Base-by-base conservation (phyloP, 805 yeast species). In the Metschnikowia cerradonensis region DNA sequence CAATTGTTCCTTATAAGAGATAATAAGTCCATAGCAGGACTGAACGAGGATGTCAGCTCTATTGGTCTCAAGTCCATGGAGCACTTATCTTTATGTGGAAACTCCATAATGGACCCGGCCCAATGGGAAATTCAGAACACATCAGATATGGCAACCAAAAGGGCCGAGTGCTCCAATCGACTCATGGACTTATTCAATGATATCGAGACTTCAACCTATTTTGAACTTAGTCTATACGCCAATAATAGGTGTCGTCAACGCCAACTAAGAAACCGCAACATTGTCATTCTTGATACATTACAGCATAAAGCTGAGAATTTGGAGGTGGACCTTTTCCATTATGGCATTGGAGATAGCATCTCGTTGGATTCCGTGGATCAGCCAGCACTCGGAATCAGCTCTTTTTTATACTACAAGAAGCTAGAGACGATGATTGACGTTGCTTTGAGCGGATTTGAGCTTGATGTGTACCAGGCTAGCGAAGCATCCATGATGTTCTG, bases 211-310 rank as follows among this genome's bases (percentile, higher is more conserved):
- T 78, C 77, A 20, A 45, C 61, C 4, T 71, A 70, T 51, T 72
- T 69, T 41, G 59, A 62, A 34, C 43, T 73, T 32, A 63, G 67
- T 2, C 54, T 60, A 1, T 57, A 51, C 38, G 73, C 67, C 7
- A 65, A 84, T 64, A 92, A 92, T 60, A 83, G 90, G 34, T 82
- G 95, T 45, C 77, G 96, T 50, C 90, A 89, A 61, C 80, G 97
- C 55, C 96, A 89, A 63, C 80, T 86, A 42, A 60, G 54, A 68
- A 85, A 60, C 71, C 83, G 55, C 72, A 83, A 60, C 71, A 78
- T 60, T 61, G 82, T 49, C 60, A 77, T 42, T 56, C 88, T 92
- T 86, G 97, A 92, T 66, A 77, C 90, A 1, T 69, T 88, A 32
- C 97, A 92, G 61, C 94, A 87, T 8, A 77, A 77, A 38, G 76